Base-by-base conservation (phyloP, 164 flowering plant genomes). In the Taxillus chinensis region DNA sequence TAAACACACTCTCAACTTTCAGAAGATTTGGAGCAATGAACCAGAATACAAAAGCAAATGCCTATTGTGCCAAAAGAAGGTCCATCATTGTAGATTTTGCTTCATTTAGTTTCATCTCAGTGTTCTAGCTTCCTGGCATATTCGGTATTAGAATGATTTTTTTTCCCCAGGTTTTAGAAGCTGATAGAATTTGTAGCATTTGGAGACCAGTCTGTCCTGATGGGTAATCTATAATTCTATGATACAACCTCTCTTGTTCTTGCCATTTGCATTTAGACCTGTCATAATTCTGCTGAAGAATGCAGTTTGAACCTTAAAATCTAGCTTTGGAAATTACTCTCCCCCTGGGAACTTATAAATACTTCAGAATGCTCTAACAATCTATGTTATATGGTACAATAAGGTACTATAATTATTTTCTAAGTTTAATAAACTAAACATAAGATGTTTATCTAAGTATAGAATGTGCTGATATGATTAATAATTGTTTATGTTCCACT, bases 181-280 rank as follows among this genome's bases (percentile, higher is more conserved):
- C 77, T 58, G 75, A 68, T 50, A 80, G 71, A 64, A 54, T 80
- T 27, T 89, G 93, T 66, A 86, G 88, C 76, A 87, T 95, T 63
- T 95, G 99, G 99, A 83, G 97, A 67, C 92, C 99, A 48, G 69
- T 79, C 60, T 89, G 91, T 80, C 95, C 96, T 14, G 88, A 87
- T 14, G 99, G 99, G 99, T 93, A 89, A 5, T 55, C 16, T 8
- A 8, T 11, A 5, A 55, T 55, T 16, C 11, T 10, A 1, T 5
- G 9, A 7, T 14, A 48, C 13, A 8, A 5, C 8, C 27, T 15
- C 4, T 51, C 8, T 51, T 51, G 54, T 4, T 51, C 27, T 3
- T 1, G 17, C 51, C 51, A 5, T 14, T 48, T 48, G 27, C 27
- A 27, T 27, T 27, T 27, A 27, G 27, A 27, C 27, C 27, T 27